Base-by-base conservation (phyloP, 1,284 basidiomycete genomes). In the Phellopilus nigrolimitatus region DNA sequence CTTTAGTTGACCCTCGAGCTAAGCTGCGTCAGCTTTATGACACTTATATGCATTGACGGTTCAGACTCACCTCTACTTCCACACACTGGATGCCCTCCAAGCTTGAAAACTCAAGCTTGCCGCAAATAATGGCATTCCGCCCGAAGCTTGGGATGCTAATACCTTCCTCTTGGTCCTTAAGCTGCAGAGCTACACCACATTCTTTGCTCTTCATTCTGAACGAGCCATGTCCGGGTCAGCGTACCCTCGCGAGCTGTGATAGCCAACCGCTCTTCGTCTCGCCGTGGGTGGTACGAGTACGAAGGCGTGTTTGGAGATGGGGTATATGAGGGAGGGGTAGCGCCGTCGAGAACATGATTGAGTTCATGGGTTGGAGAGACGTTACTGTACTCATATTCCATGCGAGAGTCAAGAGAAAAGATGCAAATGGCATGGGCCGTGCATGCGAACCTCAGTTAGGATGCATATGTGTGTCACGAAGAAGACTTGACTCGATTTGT, bases 1-100 rank as follows among this genome's bases (percentile, higher is more conserved):
- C 37, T 71, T 68, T 45, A 82, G 62, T 56, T 69, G 73, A 17
- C 77, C 79, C 51, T 75, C 69, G n/a, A 84, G 57, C 82, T 84
- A 48, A 22, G 13, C 40, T 24, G 45, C 36, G 46, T 57, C 25
- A 53, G 33, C 41, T 15, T 31, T n/a, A 34, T 34, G 38, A 30
- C 42, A 12, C 22, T 45, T 22, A 31, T 17, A 30, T 39, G 36
- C 40, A 19, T 8, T 10, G 25, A 33, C 13, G n/a, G 8, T 5
- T 10, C 15, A 13, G 27, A 40, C 49, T 12, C 42, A 65, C 65
- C 44, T 58, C 59, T 13, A 61, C 39, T 6, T 52, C 31, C 12
- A 66, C 61, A 4, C 56, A 47, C 1, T 52, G 40, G 6, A 56
- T 42, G 21, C 43, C 52, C 9, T 57, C 47, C 1, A 41, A 46